A percentile compares a stretch with the other conserved stretches of the same genome.
These are phyloP conservation scores for Davidsoniella neocaledoniae DNA, from an alignment of 2,329 filamentous ascomycete genomes.

Conservation along the genomic window DNA sequence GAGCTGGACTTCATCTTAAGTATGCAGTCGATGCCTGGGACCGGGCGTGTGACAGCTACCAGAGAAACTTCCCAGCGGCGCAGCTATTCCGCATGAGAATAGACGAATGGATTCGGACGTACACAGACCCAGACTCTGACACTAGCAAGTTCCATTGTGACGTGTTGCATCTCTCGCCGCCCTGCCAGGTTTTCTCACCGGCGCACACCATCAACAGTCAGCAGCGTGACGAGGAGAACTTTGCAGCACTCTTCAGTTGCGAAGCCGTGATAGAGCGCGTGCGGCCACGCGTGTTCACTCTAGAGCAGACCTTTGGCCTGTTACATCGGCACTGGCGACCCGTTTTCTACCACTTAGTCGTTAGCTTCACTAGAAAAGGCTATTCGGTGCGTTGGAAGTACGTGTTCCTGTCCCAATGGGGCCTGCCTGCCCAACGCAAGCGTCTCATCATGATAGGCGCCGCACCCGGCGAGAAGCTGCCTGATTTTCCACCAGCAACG, in stretches of 20 bases:
- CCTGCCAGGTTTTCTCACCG: constrained; percentile 60
- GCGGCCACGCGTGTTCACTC: constrained; percentile 51
- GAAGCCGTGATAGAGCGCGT: constrained; percentile 37
- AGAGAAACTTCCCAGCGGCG: constrained; percentile 36
- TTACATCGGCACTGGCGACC: constrained; percentile 31
- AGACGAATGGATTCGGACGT: constrained; percentile 28
- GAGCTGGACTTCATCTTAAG: constrained; percentile 37
- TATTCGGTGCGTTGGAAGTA: constrained; percentile 58
- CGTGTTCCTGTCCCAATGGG: constrained; percentile 34
- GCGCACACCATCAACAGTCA: constrained; percentile 51
- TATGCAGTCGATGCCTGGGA: constrained; percentile 48
- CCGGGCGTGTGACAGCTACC: constrained; percentile 40
- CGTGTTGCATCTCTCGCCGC: constrained; percentile 57
- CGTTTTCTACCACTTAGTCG: constrained; percentile 43
- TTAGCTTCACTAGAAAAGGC: constrained; percentile 44
- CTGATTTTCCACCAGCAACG: constrained; percentile 45
- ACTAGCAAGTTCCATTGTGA: constrained; percentile 33
- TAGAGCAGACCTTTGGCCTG: constrained; percentile 67
- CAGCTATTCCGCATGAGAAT: constrained; percentile 31
- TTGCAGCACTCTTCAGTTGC: constrained; percentile 38
- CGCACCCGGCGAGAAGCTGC: constrained; percentile 53
- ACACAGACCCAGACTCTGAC: constrained; percentile 12
- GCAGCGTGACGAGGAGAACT: constrained; percentile 53
- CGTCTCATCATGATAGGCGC: constrained; percentile 40
- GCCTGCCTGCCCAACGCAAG: constrained; percentile 30